These are phyloP conservation scores for Auriscalpium microsporum DNA, from an alignment of 768 basidiomycete genomes.

Conservation along the genomic window DNA sequence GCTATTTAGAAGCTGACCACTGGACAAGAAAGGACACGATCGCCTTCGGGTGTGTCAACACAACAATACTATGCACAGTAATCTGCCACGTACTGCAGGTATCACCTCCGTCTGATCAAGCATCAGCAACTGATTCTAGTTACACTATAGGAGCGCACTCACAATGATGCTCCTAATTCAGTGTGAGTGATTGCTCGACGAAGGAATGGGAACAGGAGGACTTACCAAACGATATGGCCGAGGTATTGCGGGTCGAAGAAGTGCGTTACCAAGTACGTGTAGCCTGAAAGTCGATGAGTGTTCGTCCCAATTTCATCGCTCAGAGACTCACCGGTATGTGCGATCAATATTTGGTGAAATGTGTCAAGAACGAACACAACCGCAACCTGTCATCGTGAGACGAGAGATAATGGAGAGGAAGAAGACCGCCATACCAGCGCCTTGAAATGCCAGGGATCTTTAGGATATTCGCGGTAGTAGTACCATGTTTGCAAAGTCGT, in stretches of 20 bases:
- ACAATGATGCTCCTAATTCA: conserved; percentile 39
- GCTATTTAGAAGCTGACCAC: conserved; percentile 31
- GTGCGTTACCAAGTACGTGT: conserved; percentile 44
- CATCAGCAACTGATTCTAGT: background rate
- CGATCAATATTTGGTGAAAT: conserved; percentile 18
- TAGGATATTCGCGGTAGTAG: conserved; percentile 1
- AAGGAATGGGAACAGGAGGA: too few species aligned
- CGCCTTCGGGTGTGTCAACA: conserved; percentile 26
- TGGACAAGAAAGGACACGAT: conserved; percentile 50
- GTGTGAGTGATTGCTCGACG: background rate
- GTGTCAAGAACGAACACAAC: conserved; percentile 15
- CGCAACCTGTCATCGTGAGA: background rate
- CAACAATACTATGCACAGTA: background rate
- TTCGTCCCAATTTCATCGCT: too few species aligned
- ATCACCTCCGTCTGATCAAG: conserved; percentile 41
- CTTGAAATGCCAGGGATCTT: conserved; percentile 2
- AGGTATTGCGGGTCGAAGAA: conserved; percentile 36
- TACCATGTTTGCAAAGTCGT: conserved; percentile 3
- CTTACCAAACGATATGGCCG: conserved; percentile 36
- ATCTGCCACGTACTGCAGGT: conserved; percentile 36
- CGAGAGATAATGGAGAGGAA: too few species aligned
- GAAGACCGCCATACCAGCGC: background rate
- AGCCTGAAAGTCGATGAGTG: conserved; percentile 28
- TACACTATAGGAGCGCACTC: background rate
- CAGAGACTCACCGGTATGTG: conserved; percentile 14